phyloP scores from a whole-genome alignment of 352 stramenopile genomes.

The Elongisporangium undulatum region DNA sequence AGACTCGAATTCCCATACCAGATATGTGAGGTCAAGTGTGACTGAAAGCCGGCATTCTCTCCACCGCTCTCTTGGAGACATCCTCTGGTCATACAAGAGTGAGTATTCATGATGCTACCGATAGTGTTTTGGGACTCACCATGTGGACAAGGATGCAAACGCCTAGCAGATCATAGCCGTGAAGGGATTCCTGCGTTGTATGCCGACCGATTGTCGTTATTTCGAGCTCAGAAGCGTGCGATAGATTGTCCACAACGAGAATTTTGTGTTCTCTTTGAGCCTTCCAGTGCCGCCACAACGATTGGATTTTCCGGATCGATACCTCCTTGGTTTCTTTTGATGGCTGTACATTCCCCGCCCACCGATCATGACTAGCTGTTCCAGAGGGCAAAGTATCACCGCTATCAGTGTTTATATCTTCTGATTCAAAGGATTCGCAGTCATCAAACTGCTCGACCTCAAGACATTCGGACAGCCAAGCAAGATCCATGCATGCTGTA shows the following conservation, averaged over 20 bases:
- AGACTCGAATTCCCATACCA: not conserved
- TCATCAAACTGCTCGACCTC: not conserved
- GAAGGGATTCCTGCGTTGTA: not conserved
- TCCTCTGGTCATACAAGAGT: not conserved
- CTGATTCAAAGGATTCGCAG: not conserved
- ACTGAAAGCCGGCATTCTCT: not conserved
- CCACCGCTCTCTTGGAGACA: not conserved
- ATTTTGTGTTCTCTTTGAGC: not conserved
- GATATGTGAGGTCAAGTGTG: not conserved
- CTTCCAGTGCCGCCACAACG: not conserved
- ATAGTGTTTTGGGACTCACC: not conserved
- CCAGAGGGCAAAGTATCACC: not conserved
- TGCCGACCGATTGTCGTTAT: not conserved
- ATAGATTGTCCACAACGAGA: not conserved
- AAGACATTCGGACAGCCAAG: not conserved
- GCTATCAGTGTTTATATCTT: not conserved
- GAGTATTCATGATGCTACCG: not conserved
- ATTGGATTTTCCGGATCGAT: not conserved
- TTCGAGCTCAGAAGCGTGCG: not conserved
- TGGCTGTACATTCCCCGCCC: not conserved
- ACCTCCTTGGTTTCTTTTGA: not conserved
- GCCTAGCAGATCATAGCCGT: not conserved
- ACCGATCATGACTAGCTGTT: not conserved
- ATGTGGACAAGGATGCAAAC: not conserved
- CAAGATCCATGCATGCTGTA: not conserved